Percentiles rank a stretch among this genome's conserved stretches.
phyloP scores from a whole-genome alignment of 1,139 yeast genomes.

The Kodamaea fungicola region DNA sequence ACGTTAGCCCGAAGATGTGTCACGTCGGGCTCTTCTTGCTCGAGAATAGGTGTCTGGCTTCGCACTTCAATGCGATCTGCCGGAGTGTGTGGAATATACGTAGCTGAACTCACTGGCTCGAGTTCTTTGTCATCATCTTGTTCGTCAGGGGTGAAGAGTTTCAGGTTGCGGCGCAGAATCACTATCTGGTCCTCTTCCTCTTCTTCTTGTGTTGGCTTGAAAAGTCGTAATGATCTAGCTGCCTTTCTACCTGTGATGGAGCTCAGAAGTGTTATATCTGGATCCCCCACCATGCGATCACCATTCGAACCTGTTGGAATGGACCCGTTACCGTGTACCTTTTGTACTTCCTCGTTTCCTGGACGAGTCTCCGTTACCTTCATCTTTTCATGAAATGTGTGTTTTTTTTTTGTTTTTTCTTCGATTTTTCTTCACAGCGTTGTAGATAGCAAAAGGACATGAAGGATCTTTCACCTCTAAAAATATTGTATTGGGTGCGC shows the following conservation, averaged over 20 bases:
- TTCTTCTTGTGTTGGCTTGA: conserved; percentile 23
- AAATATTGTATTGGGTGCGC: no score
- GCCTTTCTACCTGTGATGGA: conserved; percentile 36
- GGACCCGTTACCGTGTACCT: no score
- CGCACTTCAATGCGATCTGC: conserved; percentile 16
- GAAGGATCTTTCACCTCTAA: no score
- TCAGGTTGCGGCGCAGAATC: conserved; percentile 6
- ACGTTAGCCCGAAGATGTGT: conserved; percentile 38
- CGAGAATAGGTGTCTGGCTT: not conserved
- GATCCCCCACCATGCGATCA: not conserved
- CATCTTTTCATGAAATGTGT: not conserved
- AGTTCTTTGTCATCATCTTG: conserved; percentile 1
- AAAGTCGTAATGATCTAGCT: conserved; percentile 35
- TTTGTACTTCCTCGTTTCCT: no score
- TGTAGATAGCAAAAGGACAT: no score
- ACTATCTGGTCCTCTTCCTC: conserved; percentile 8
- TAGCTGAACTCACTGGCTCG: conserved; percentile 63
- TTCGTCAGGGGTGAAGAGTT: conserved; percentile 3
- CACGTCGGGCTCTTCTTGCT: conserved; percentile 10
- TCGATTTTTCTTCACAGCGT: not conserved
- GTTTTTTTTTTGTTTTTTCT: not conserved
- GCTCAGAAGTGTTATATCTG: conserved; percentile 9
- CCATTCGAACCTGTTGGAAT: no score
- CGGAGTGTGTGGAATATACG: conserved; percentile 61
- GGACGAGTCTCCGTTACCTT: not conserved